Evolutionary conservation across 805 yeast species (phyloP).

Genomic region (Ogataea pignaliae): DNA sequence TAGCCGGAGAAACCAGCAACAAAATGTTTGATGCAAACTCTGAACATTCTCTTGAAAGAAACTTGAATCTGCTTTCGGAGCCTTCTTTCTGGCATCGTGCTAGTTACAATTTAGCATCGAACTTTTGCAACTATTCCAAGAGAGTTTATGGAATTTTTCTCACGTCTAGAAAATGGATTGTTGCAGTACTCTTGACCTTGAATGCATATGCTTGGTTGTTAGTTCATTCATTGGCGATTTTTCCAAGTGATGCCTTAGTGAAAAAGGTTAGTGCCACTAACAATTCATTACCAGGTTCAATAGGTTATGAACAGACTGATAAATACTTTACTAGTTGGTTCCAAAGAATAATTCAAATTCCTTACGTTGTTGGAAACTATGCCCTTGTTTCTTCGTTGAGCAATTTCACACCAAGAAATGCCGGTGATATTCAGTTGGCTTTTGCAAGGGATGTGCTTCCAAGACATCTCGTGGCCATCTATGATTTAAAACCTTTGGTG

Average conservation of each 20-base stretch:
- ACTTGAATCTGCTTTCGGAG: not conserved
- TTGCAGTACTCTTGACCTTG: not conserved
- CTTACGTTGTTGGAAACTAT: constrained; percentile 7
- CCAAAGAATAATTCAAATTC: not conserved
- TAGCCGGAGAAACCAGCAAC: constrained; percentile 13
- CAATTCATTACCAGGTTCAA: not conserved
- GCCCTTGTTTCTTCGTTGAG: constrained; percentile 17
- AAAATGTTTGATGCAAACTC: not conserved
- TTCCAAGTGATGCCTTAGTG: not conserved
- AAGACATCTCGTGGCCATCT: constrained; percentile 27
- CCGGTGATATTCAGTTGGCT: constrained; percentile 8
- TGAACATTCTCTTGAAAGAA: not conserved
- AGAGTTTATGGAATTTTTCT: not conserved
- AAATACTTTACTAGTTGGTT: not conserved
- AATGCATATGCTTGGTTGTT: not conserved
- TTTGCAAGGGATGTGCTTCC: constrained; percentile 27
- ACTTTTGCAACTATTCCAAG: not conserved
- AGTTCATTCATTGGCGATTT: not conserved
- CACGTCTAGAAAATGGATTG: not conserved
- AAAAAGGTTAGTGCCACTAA: not conserved
- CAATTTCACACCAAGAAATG: constrained; percentile 19
- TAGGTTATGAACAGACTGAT: not conserved
- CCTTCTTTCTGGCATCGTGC: too few species aligned
- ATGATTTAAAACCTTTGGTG: constrained; percentile 27
- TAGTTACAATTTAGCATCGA: not conserved